These are phyloP conservation scores for Fusarium sp. DNA, from an alignment of 2,329 filamentous ascomycete species.

Conservation along the genomic window DNA sequence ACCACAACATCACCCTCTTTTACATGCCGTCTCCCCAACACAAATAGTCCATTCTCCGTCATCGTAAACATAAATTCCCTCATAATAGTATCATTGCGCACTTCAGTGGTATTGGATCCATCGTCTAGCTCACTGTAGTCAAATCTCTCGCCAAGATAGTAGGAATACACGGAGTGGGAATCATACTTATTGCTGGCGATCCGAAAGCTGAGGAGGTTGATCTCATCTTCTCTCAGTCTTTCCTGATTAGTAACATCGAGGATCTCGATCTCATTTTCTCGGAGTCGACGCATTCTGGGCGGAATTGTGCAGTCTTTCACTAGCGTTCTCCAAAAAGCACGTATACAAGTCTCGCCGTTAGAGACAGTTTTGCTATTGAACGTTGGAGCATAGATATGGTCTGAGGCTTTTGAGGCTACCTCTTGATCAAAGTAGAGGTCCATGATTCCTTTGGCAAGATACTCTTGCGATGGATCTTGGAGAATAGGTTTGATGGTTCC, in stretches of 20 bases:
- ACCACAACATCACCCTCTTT: slow-evolving; percentile 14
- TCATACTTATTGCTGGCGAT: not conserved
- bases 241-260: not conserved
- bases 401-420: rapidly evolving
- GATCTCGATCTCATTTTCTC: not conserved
- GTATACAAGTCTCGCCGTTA: not conserved
- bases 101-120: not conserved
- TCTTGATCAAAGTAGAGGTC: not conserved
- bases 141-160: not conserved
- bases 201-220: not conserved
- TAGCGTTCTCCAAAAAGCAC: slow-evolving; percentile 24
- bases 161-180: not conserved
- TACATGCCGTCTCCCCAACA: not conserved
- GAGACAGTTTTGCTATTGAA: not conserved
- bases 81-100: not conserved
- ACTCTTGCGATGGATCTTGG: rapidly evolving
- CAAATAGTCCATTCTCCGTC: slow-evolving; percentile 8
- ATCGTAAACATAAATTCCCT: not conserved
- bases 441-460: not conserved
- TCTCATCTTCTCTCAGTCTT: rapidly evolving
- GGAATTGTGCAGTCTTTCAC: slow-evolving; percentile 15
- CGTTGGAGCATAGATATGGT: not conserved
- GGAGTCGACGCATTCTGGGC: slow-evolving; percentile 13
- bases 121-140: not conserved
- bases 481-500: not conserved